phyloP scores from a whole-genome alignment of 352 stramenopile genomes.

The Phytophthora fragariae region DNA sequence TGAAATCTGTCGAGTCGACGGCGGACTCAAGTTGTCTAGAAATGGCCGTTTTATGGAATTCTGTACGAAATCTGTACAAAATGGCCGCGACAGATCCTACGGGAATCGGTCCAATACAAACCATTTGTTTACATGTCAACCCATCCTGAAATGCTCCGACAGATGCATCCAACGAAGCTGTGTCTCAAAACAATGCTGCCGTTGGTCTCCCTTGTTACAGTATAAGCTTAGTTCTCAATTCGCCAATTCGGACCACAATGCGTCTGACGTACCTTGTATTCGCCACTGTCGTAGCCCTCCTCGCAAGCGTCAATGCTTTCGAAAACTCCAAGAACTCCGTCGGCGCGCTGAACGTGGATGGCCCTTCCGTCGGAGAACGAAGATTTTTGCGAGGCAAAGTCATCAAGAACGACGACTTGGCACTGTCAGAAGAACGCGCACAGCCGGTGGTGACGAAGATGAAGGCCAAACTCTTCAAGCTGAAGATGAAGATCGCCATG shows the following conservation, averaged over 20 bases:
- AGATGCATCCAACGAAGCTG: no score
- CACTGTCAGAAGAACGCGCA: not conserved
- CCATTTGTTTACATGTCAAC: no score
- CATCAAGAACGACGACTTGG: not conserved
- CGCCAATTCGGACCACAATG: not conserved
- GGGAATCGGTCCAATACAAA: no score
- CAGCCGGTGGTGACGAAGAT: not conserved
- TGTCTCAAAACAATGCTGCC: no score
- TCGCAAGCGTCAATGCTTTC: not conserved
- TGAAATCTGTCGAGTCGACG: no score
- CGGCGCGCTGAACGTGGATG: not conserved
- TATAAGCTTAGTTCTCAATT: not conserved
- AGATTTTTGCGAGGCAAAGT: not conserved
- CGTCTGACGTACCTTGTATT: not conserved
- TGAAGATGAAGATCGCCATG: conserved; percentile 1
- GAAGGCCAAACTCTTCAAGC: conserved; percentile 1
- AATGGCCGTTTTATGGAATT: no score
- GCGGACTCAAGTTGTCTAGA: no score
- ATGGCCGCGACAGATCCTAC: no score
- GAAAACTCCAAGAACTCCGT: no score
- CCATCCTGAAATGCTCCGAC: no score
- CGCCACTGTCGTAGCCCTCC: not conserved
- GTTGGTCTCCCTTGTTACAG: no score
- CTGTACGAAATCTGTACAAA: no score
- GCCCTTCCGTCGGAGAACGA: not conserved